Evolutionary conservation across 371 early-diverging fungal species (phyloP), one percentile per base, ranked within the genome.

Genomic region (Blastocladiella emersonii): DNA sequence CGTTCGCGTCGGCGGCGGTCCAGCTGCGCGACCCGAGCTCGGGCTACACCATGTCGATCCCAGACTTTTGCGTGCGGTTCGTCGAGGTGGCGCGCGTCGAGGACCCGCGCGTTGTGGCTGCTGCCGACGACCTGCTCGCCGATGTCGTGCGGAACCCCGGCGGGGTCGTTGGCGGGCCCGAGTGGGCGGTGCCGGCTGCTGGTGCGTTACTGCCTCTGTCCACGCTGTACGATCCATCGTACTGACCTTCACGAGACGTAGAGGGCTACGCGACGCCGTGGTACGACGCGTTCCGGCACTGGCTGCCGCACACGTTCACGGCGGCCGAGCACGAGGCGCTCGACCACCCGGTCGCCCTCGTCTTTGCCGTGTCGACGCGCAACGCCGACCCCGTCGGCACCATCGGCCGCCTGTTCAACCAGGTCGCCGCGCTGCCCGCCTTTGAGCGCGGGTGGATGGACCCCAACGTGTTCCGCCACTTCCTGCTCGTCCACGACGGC

Each of bases 261-360:
- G 53, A 30, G 7, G 8, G 7, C 15, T 51, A 51, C 53, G 30
- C 53, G 32, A 85, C 86, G 39, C 96, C 96, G n/a, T 94, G 95
- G 95, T 95, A 89, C 74, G 67, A 78, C 10, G 71, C 78, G 65
- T 94, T 91, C 67, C 77, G 88, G 41, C 74, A 85, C 43, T 71
- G 80, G 32, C 74, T 90, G 61, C 76, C 89, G 25, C 75, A 78
- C 37, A 71, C 78, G 23, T 76, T 81, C 61, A 88, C 86, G 3
- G 78, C 84, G 12, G 79, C 88, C 0, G 93, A 93, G 64, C 91
- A 94, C 65, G 93, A 95, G 67, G 84, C 92, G 7, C 94, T 97
- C 69, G 88, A 90, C 63, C 94, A 95, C 67, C 95, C 97, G 2
- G 86, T 94, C 1, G 91, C 91, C 12, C 84, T 77, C 53, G 65